Evolutionary conservation across 1,284 basidiomycete species (phyloP).

Genomic region (Veloboletus limbatus): DNA sequence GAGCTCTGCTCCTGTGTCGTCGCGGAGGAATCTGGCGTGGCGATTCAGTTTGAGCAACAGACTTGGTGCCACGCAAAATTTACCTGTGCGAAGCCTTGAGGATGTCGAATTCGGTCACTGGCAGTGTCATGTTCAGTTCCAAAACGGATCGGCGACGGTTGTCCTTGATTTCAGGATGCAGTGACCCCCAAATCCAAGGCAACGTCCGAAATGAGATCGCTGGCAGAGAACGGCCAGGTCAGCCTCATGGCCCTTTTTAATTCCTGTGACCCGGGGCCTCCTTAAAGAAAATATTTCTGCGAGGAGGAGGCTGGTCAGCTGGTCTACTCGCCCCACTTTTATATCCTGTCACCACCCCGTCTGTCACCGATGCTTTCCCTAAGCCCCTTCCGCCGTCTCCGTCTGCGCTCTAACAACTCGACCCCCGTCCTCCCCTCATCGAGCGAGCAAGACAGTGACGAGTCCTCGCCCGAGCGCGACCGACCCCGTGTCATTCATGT

Average conservation of each 20-base stretch:
- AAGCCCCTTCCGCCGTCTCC: slow-evolving; percentile 23
- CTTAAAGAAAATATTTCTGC: too few species aligned
- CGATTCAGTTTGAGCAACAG: neutral
- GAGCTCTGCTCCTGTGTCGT: slow-evolving; percentile 46
- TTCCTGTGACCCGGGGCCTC: too few species aligned
- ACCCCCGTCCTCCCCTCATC: neutral
- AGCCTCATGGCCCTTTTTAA: too few species aligned
- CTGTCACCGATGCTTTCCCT: slow-evolving; percentile 2
- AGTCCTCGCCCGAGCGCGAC: slow-evolving; percentile 20
- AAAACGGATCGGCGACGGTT: too few species aligned
- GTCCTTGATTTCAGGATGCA: too few species aligned
- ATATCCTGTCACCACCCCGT: too few species aligned
- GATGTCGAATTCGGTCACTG: slow-evolving; percentile 70
- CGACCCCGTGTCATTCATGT: too few species aligned
- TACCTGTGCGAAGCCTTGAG: slow-evolving; percentile 63
- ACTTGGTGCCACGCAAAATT: slow-evolving; percentile 7
- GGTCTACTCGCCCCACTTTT: slow-evolving; percentile 1
- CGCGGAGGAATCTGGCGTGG: slow-evolving; percentile 75
- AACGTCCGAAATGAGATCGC: neutral
- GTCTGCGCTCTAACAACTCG: slow-evolving; percentile 15
- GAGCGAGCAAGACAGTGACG: slow-evolving; percentile 27
- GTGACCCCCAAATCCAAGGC: too few species aligned
- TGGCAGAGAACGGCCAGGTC: too few species aligned
- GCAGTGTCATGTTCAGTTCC: too few species aligned
- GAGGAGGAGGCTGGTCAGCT: slow-evolving; percentile 13